These are phyloP conservation scores for Helminthosporium solani DNA, from an alignment of 2,329 filamentous ascomycete genomes.

Conservation along the genomic window DNA sequence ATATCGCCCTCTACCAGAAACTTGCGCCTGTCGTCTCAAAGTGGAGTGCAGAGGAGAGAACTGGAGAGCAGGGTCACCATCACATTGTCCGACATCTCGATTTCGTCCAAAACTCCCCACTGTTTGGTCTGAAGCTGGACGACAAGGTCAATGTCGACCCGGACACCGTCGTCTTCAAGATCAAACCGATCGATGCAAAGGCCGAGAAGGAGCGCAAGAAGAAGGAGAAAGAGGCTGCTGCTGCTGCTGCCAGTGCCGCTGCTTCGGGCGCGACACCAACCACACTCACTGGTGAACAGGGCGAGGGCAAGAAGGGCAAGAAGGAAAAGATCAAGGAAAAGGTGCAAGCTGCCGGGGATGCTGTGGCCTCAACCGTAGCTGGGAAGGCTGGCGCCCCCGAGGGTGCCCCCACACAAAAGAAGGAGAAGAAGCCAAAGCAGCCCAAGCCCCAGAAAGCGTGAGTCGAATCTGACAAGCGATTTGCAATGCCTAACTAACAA, in stretches of 20 bases:
- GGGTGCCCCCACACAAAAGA: constrained; percentile 55
- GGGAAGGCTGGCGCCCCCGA: constrained; percentile 47
- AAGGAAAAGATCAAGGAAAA: constrained; percentile 53
- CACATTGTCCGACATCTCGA: constrained; percentile 90
- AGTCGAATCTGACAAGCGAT: constrained; percentile 6
- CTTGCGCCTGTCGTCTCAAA: constrained; percentile 73
- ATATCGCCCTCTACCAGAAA: constrained; percentile 78
- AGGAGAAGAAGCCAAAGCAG: constrained; percentile 89
- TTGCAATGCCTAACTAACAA: constrained; percentile 27
- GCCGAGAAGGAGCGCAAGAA: constrained; percentile 95
- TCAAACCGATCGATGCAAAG: constrained; percentile 86
- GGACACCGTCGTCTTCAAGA: constrained; percentile 80
- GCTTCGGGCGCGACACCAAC: constrained; percentile 48
- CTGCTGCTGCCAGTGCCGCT: constrained; percentile 57
- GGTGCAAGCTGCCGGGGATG: constrained; percentile 55
- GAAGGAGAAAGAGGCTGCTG: constrained; percentile 79
- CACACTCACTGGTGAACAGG: constrained; percentile 32
- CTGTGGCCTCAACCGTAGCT: constrained; percentile 49
- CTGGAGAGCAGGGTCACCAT: constrained; percentile 83
- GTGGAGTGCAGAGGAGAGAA: constrained; percentile 84
- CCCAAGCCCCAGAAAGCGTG: constrained; percentile 65
- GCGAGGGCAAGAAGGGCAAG: constrained; percentile 48
- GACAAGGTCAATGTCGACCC: constrained; percentile 79
- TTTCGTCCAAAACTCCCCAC: constrained; percentile 85
- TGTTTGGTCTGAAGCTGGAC: constrained; percentile 68